Conservation (phyloP, 495 filamentous ascomycete genomes). For the Hypoxylon intermedium region DNA sequence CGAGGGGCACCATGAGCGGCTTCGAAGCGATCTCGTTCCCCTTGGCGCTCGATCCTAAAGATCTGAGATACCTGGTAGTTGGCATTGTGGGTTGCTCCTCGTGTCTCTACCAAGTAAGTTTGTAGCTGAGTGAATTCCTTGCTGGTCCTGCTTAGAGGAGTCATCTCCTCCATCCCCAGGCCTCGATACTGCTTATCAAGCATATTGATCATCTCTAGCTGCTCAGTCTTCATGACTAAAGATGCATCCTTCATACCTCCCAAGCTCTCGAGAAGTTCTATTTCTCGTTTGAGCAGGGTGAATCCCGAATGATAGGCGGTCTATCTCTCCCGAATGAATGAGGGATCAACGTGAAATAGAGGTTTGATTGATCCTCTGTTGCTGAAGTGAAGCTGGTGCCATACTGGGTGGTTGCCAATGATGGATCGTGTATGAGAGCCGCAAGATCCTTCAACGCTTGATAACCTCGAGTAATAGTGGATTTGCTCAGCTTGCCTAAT, state of each 20-base stretch:
- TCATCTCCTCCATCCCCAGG: slow-evolving; percentile 78
- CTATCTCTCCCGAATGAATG: slow-evolving; percentile 78
- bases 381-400: slow-evolving; percentile 45
- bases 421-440: slow-evolving; percentile 60
- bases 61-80: slow-evolving; percentile 72
- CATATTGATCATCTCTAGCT: slow-evolving; percentile 61
- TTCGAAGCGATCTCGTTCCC: slow-evolving; percentile 73
- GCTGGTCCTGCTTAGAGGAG: slow-evolving; percentile 63
- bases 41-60: slow-evolving; percentile 80
- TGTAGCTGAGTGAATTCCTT: slow-evolving; percentile 69
- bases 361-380: slow-evolving; percentile 69
- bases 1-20: slow-evolving; percentile 52
- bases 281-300: slow-evolving; percentile 70
- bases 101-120: slow-evolving; percentile 70
- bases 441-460: slow-evolving; percentile 76
- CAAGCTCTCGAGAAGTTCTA: slow-evolving; percentile 77
- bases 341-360: slow-evolving; percentile 82
- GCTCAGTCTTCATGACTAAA: slow-evolving; percentile 72
- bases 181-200: slow-evolving; percentile 75
- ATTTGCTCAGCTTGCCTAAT: slow-evolving; percentile 80
- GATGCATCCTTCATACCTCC: slow-evolving; percentile 83
- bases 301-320: slow-evolving; percentile 67
- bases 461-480: slow-evolving; percentile 74
- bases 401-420: slow-evolving; percentile 58
- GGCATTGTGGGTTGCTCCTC: slow-evolving; percentile 65